Evolutionary conservation across 2,329 filamentous ascomycete genomes (phyloP).

Genomic region (Exutisphaerella laricina): DNA sequence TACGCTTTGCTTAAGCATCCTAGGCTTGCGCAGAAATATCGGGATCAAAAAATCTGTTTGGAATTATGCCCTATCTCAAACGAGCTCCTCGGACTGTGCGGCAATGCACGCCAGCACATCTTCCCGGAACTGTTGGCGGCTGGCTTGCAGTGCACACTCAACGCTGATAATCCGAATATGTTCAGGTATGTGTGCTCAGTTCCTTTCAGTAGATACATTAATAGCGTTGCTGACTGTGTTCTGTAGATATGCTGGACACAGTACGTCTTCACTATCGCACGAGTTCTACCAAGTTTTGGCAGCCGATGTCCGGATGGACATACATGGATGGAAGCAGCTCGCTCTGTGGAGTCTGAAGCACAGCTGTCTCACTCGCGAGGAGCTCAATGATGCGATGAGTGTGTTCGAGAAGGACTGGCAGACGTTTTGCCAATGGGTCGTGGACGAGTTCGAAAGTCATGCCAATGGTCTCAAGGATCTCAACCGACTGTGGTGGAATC

Average conservation of each 20-base stretch:
- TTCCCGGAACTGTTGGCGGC: conserved; percentile 66
- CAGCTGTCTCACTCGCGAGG: conserved; percentile 40
- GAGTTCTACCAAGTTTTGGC: conserved; percentile 74
- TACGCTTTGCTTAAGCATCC: conserved; percentile 64
- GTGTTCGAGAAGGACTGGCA: conserved; percentile 56
- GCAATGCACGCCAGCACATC: conserved; percentile 59
- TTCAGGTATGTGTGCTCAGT: conserved; percentile 61
- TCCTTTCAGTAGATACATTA: too few species aligned
- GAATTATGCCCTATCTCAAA: conserved; percentile 75
- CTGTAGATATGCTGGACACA: conserved; percentile 1
- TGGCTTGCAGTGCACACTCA: conserved; percentile 67
- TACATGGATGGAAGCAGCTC: conserved; percentile 66
- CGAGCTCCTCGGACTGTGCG: conserved; percentile 65
- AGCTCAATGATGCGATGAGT: conserved; percentile 30
- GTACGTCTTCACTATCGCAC: conserved; percentile 63
- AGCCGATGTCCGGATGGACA: conserved; percentile 59
- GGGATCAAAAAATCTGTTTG: conserved; percentile 59
- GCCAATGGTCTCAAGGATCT: conserved; percentile 11
- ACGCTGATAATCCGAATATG: conserved; percentile 68
- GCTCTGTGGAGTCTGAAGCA: conserved; percentile 44
- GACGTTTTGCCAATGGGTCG: conserved; percentile 51
- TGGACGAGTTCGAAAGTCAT: conserved; percentile 34
- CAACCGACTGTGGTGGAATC: not conserved
- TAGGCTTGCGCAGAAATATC: conserved; percentile 61
- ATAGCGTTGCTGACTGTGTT: too few species aligned